Evolutionary conservation across 768 basidiomycete species (phyloP), one percentile per base, ranked within the genome.

Genomic region (Russula sp.): DNA sequence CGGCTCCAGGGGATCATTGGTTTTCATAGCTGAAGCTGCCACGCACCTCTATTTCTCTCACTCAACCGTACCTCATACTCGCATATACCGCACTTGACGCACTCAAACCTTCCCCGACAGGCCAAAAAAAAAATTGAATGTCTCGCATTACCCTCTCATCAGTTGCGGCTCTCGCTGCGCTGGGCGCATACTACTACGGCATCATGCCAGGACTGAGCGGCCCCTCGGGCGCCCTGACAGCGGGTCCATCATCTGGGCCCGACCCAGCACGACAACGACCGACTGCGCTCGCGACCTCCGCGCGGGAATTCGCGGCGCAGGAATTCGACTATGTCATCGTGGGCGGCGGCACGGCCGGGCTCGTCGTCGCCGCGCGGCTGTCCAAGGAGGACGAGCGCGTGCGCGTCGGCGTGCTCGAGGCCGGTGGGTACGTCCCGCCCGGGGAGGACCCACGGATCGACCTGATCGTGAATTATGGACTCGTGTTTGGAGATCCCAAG

Each of bases 301-400:
- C 65, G 25, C 7, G 11, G 25, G 57, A 38, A 14, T 65, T 65
- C n/a, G 49, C 36, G 18, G 25, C 42, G 35, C 65, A 65, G 57
- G 56, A 58, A 13, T 65, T 54, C 32, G 65, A 65, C 48, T 63
- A 65, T 7, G 46, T 65, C 42, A 18, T 65, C 20, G 53, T 65
- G 25, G 65, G 65, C 18, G 65, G 65, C 2, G 65, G 65, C 14
- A 71, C 70, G 1, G 69, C 73, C 10, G 73, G 73, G 11, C 66
- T 74, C 38, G 71, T 69, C 9, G 59, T 74, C 25, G 73, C 73
- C 16, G 68, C 66, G 18, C 68, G 73, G 16, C 57, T 73, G 10
- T 43, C 72, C 1, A 71, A 68, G 50, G 66, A 69, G 50, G 66
- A 69, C 47, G 46, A 58, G 18, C 18, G 32, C 2, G 65, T 58